Evolutionary conservation across 2,329 filamentous ascomycete species (phyloP), one percentile per base, ranked within the genome.

Genomic region (Myriosclerotinia curreyana): DNA sequence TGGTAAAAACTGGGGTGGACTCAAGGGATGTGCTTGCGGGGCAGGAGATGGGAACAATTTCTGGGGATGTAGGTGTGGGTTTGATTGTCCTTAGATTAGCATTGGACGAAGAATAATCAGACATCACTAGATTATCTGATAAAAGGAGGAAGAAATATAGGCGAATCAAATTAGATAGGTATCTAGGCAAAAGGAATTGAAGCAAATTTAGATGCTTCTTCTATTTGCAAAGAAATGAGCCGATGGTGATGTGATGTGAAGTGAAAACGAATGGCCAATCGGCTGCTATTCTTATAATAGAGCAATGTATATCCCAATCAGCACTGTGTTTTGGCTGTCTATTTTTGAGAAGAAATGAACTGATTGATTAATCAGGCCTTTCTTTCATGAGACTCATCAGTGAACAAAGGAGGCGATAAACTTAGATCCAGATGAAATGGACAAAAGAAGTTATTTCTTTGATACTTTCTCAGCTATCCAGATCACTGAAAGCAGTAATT

Each of bases 31-130:
- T 52, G 20, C 25, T 28, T 61, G 59, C 15, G 22, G 36, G 6
- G 9, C 0, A 22, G 48, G 48, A 15, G 36, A 17, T 17, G 17
- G 7, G n/a, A 7, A 15, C 0, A 44, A 44, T n/a, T 52, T 52
- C 36, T 44, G 25, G 59, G 48, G 48, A 11, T 61, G 59, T 17
- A 61, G 59, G 14, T 61, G 48, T 44, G 59, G 11, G 25, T 61
- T 53, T 11, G 36, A 51, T 22, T 61, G 48, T 4, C 42, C 28
- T 22, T 36, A 36, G n/a, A 31, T 34, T 22, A 8, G 40, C 6
- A 46, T 14, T n/a, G 17, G 8, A 17, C 1, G 54, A 34, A 36
- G 20, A 17, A 22, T 1, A 5, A 46, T 15, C 6, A 36, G 40
- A 34, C 36, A 17, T 22, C 40, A 25, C 20, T 58, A 46, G 28